Percentiles rank a stretch among this genome's conserved stretches.
Conservation (phyloP, 2,329 filamentous ascomycete species). For the Colletotrichum sp. region DNA sequence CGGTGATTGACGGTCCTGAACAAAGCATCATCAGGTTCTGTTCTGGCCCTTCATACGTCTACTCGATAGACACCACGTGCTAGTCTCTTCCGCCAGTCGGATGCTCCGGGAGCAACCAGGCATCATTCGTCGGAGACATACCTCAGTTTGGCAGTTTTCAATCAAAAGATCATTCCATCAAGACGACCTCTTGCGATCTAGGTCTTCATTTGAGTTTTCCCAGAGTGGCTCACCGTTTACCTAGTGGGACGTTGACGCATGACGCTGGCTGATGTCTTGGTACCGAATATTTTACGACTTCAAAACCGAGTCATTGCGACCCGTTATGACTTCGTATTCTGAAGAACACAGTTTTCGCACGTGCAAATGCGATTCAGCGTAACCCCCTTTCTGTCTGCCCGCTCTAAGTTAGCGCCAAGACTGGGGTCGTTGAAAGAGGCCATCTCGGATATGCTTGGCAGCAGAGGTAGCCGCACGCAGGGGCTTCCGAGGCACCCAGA, state of each 20-base stretch:
- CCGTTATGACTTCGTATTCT: not conserved
- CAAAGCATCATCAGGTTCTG: not conserved
- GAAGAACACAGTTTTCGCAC: not conserved
- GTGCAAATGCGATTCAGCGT: not conserved
- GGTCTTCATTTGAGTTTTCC: not conserved
- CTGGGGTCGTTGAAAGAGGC: not conserved
- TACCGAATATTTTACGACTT: not conserved
- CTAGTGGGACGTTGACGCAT: not conserved
- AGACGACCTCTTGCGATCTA: not conserved
- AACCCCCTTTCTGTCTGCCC: not conserved
- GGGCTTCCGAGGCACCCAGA: not conserved
- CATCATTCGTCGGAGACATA: not conserved
- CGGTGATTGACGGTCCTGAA: not conserved
- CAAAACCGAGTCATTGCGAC: not conserved
- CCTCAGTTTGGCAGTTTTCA: not conserved
- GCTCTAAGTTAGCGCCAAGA: not conserved
- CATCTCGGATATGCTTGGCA: not conserved
- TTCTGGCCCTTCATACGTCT: not conserved
- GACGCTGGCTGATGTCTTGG: not conserved
- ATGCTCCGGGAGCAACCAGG: not conserved
- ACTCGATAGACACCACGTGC: not conserved
- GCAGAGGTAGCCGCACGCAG: not conserved
- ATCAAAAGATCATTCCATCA: not conserved
- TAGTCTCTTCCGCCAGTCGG: not conserved
- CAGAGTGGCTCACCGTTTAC: not conserved